Evolutionary conservation across 495 filamentous ascomycete genomes (phyloP).

Genomic region (Physcia stellaris): DNA sequence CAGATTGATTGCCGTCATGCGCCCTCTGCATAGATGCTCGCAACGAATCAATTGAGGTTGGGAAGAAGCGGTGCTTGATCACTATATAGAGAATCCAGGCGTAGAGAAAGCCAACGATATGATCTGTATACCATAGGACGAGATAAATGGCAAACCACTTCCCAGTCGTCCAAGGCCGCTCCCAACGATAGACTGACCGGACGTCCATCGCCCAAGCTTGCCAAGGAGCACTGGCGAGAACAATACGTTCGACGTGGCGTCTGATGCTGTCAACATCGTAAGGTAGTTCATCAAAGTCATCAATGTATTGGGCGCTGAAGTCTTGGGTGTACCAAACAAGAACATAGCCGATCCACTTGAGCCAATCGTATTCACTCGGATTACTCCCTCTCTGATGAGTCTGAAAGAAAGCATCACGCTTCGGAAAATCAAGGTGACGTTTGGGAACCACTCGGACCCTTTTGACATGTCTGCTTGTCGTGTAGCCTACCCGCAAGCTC

Average conservation of each 20-base stretch:
- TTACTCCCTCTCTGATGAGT: no score
- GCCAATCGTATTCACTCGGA: slow-evolving; percentile 24
- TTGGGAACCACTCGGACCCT: slow-evolving; percentile 23
- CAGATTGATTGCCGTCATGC: slow-evolving; percentile 16
- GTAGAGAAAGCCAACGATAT: slow-evolving; percentile 25
- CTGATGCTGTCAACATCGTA: slow-evolving; percentile 23
- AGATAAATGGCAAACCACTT: slow-evolving; percentile 23
- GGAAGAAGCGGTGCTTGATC: slow-evolving; percentile 22
- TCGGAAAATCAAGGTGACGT: slow-evolving; percentile 15
- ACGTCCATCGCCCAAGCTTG: slow-evolving; percentile 26
- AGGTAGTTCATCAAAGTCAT: slow-evolving; percentile 26
- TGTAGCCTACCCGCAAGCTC: slow-evolving; percentile 25
- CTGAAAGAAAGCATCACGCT: no score
- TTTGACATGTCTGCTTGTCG: slow-evolving; percentile 27
- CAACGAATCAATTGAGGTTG: slow-evolving; percentile 21
- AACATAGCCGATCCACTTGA: slow-evolving; percentile 27
- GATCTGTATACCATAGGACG: slow-evolving; percentile 23
- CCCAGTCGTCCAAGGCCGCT: slow-evolving; percentile 21
- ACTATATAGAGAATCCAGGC: slow-evolving; percentile 26
- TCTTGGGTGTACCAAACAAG: slow-evolving; percentile 25
- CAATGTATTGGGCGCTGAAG: slow-evolving; percentile 30
- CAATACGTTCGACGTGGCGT: slow-evolving; percentile 25
- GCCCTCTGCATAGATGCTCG: slow-evolving; percentile 21
- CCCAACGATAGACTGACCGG: slow-evolving; percentile 31
- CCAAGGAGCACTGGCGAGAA: slow-evolving; percentile 30